Percentiles rank a stretch among this genome's conserved stretches.
These are phyloP conservation scores for Avena sativa DNA, from an alignment of 176 grass and related monocot species.

Conservation along the genomic window DNA sequence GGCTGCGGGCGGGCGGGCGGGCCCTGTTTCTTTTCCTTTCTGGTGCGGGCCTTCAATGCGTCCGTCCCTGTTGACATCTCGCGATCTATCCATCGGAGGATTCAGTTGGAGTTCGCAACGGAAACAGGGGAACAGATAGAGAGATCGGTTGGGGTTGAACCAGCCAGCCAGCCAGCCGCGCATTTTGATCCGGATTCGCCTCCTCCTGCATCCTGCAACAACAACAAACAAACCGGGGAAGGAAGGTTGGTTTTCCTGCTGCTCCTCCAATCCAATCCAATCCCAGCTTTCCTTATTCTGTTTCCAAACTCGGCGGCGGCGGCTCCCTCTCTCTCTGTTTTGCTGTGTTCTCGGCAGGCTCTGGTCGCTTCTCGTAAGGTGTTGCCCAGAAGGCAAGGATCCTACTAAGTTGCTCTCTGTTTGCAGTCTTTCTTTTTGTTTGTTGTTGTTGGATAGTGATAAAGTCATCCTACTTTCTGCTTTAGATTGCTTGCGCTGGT, in stretches of 20 bases:
- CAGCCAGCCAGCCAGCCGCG: too few species aligned
- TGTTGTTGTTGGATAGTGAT: too few species aligned
- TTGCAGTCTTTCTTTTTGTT: not conserved
- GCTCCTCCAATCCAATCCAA: too few species aligned
- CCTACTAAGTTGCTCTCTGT: not conserved
- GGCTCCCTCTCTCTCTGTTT: too few species aligned
- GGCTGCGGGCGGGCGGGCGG: conserved; percentile 34
- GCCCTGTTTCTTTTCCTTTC: conserved; percentile 10
- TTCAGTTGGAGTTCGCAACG: not conserved
- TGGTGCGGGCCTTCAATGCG: conserved; percentile 45
- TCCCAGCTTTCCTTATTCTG: too few species aligned
- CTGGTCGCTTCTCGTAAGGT: not conserved
- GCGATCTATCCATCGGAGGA: not conserved
- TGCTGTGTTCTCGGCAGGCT: not conserved
- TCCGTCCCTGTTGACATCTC: conserved; percentile 19
- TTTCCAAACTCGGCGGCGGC: too few species aligned
- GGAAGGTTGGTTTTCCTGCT: not conserved
- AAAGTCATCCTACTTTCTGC: not conserved
- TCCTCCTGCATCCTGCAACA: not conserved
- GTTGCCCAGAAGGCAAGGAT: not conserved
- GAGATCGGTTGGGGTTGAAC: not conserved
- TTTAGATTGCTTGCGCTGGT: not conserved
- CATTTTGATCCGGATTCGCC: conserved; percentile 3
- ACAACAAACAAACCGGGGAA: not conserved
- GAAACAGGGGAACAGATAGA: not conserved